Base-by-base conservation (phyloP, 208 protist species). In the Porcisia deanei region DNA sequence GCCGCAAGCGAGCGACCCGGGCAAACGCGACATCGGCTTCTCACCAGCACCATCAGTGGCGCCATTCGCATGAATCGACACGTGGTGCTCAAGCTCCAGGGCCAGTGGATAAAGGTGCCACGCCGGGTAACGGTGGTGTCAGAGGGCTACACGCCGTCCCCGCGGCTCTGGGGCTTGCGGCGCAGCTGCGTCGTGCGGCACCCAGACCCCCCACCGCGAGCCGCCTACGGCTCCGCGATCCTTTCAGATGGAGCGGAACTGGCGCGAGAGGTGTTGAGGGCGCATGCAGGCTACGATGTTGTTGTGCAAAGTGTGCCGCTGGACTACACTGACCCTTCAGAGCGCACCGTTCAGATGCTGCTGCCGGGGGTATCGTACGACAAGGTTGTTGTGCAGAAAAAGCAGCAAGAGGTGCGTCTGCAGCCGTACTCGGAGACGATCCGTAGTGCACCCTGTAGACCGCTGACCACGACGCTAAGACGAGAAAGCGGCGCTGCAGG, bases 81-180 rank as follows among this genome's bases (percentile, higher is more conserved):
- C 16, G 37, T 81, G 0, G 71, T 91, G 14, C 45, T 94, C 41
- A 80, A 90, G 67, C 14, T 94, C 8, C 55, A 84, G n/a, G 90
- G 86, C 6, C 81, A 86, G 60, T 94, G 90, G 90, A 65, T 94
- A 16, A 87, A 88, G 77, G 71, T 83, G 53, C 87, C 88, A 34
- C 41, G 72, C 30, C 49, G 45, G 9, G 72, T 81, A 30, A 37
- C 78, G 55, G 45, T 70, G 18, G 54, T 85, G 20, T 60, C 84
- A 1, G 52, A 70, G 3, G 0, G 58, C 1, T 90, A 90, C 83
- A 64, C 69, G 30, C 90, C 88, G 12, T 90, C 86, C 14, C 85
- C 85, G 52, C 84, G 86, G 8, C 75, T 94, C 64, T 94, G 90
- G 90, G 88, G 82, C 8, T 16, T 94, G 47, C 88, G 90, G 7